phyloP scores from a whole-genome alignment of 2,329 filamentous ascomycete genomes.

The Helotiales sp. region DNA sequence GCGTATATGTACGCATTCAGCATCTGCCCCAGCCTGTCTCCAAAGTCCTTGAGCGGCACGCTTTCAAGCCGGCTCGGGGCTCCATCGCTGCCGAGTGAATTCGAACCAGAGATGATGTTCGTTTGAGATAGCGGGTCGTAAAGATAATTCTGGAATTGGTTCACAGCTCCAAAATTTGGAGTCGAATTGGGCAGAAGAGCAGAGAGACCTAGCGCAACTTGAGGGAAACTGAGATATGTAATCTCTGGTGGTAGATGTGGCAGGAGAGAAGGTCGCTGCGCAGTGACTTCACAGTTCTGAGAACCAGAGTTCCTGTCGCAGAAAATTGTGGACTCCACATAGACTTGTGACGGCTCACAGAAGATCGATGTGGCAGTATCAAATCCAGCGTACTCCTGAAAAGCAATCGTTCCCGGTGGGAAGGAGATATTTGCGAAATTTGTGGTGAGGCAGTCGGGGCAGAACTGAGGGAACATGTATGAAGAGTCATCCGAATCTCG shows the following conservation, averaged over 20 bases:
- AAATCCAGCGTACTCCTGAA: slow-evolving; percentile 31
- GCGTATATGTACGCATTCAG: slow-evolving; percentile 32
- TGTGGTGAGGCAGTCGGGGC: slow-evolving; percentile 29
- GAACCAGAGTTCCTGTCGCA: slow-evolving; percentile 25
- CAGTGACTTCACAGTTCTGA: slow-evolving; percentile 31
- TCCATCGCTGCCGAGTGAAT: slow-evolving; percentile 20
- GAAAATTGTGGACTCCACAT: slow-evolving; percentile 31
- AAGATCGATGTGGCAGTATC: slow-evolving; percentile 26
- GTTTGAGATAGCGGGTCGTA: slow-evolving; percentile 25
- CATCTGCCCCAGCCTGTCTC: slow-evolving; percentile 32
- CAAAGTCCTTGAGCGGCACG: slow-evolving; percentile 27
- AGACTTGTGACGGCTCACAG: slow-evolving; percentile 32
- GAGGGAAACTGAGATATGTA: slow-evolving; percentile 32
- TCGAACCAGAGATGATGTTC: slow-evolving; percentile 19
- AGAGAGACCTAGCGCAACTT: slow-evolving; percentile 30
- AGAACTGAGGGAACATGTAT: slow-evolving; percentile 26
- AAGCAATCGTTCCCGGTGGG: slow-evolving; percentile 26
- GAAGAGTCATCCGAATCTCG: slow-evolving; percentile 10
- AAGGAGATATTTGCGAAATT: slow-evolving; percentile 14
- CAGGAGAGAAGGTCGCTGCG: slow-evolving; percentile 33
- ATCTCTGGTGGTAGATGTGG: slow-evolving; percentile 29
- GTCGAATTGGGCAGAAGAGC: slow-evolving; percentile 30
- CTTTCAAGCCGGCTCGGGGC: slow-evolving; percentile 16
- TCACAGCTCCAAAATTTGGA: slow-evolving; percentile 23
- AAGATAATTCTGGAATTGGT: slow-evolving; percentile 33